Conservation (phyloP, 23 red algal genomes). For the Agarophyton chilense region DNA sequence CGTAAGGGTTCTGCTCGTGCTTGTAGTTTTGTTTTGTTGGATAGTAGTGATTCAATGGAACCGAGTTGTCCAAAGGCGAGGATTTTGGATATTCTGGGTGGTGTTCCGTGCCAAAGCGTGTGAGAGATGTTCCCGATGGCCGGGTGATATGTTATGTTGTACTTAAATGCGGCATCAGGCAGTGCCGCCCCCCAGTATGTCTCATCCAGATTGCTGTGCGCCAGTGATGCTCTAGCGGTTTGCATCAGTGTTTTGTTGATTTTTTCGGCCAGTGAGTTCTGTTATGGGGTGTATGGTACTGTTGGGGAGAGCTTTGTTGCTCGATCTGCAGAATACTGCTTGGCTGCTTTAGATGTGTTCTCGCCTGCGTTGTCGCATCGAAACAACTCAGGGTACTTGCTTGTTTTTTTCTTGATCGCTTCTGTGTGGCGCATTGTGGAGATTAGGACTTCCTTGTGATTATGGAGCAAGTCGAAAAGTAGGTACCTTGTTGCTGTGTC, state of each 20-base stretch:
- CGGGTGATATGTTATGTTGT: neutral
- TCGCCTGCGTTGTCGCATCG: neutral
- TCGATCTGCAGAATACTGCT: neutral
- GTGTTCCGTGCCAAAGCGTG: neutral
- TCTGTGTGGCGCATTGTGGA: no score
- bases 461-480: no score
- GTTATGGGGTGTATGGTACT: neutral
- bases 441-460: no score
- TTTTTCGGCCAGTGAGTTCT: slow-evolving; percentile 10
- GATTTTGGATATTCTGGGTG: neutral
- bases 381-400: neutral
- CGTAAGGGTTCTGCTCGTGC: neutral
- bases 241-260: neutral
- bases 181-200: neutral
- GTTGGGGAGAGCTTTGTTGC: neutral
- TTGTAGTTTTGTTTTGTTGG: neutral
- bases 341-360: neutral
- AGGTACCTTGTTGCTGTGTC: no score
- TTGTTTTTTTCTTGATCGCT: no score
- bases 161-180: slow-evolving; percentile 3
- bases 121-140: neutral
- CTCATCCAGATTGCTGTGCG: neutral
- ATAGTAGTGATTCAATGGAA: neutral
- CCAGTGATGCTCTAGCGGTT: neutral
- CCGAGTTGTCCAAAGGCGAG: neutral